Base-by-base conservation (phyloP, 768 basidiomycete genomes). In the Trametes maxima region DNA sequence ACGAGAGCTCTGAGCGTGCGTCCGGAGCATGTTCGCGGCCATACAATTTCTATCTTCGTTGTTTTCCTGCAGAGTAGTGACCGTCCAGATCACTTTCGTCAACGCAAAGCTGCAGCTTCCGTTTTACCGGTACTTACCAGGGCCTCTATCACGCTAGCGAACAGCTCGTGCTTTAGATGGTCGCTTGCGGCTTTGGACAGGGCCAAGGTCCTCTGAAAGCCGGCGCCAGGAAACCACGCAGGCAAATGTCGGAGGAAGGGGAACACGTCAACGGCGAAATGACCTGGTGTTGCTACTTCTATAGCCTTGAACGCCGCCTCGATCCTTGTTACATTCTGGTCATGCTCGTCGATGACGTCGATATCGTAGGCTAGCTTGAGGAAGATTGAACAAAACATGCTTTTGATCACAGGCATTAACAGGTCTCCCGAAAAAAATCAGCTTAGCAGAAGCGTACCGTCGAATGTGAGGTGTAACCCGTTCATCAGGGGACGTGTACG, bases 191-290 rank as follows among this genome's bases (percentile, higher is more conserved):
- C 39, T 35, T 45, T 55, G 22, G 28, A 46, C 21, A 5, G n/a
- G 19, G 42, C 47, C 2, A 51, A 25, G 8, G 7, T 14, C 10
- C 22, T 42, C 17, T 56, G 47, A 13, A 57, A 58, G 0, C 51
- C 39, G 0, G 57, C 51, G 2, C 62, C 62, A 1, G 62, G 62
- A 19, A 63, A 39, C 62, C 62, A 63, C 1, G 33, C 19, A 7
- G 62, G 62, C 1, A 54, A 2, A 19, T 58, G 13, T 1, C 19
- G 50, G 0, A 63, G 60, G 17, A 57, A 45, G 11, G 60, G 60
- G 28, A 62, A 45, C 1, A 52, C 2, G 11, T 60, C 59, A 0
- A 60, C 53, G 2, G 40, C 19, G 28, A 43, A 54, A 10, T 45
- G 39, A 0, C 59, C 59, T 3, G 52, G 53, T 8, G 33, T 59